phyloP scores from a whole-genome alignment of 768 basidiomycete genomes.

The Mycena kentingensis region DNA sequence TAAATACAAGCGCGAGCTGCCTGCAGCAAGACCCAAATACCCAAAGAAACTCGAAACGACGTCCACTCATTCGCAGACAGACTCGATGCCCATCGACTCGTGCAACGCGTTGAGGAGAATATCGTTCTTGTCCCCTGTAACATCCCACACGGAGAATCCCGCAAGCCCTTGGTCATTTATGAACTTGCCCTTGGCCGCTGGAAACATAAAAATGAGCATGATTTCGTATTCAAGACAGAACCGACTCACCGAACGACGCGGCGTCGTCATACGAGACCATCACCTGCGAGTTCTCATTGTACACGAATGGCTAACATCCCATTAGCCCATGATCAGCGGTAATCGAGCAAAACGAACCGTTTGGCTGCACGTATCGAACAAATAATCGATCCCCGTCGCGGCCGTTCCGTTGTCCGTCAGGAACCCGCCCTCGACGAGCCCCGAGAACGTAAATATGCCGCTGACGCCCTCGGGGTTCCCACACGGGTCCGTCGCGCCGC shows the following conservation, averaged over 20 bases:
- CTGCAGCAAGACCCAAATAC: neutral
- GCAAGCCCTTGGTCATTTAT: conserved; percentile 54
- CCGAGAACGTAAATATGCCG: conserved; percentile 67
- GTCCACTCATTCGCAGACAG: conserved; percentile 12
- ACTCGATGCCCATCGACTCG: conserved; percentile 28
- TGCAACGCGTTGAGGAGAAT: conserved; percentile 63
- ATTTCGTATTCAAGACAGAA: neutral
- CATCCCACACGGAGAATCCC: conserved; percentile 76
- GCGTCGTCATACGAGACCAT: conserved; percentile 71
- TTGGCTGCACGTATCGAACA: conserved; percentile 69
- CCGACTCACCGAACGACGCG: conserved; percentile 47
- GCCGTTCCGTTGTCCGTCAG: conserved; percentile 47
- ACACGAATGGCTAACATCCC: conserved; percentile 61
- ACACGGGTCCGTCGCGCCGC: conserved; percentile 49
- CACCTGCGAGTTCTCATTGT: conserved; percentile 52
- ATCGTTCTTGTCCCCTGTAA: conserved; percentile 65
- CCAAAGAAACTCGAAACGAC: neutral
- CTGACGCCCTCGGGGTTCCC: conserved; percentile 53
- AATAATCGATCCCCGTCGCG: conserved; percentile 46
- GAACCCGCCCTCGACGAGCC: conserved; percentile 57
- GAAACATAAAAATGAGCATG: neutral
- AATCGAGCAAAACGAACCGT: conserved; percentile 51
- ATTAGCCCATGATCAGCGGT: neutral
- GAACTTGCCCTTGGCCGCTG: conserved; percentile 57
- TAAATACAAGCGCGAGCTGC: neutral